phyloP scores from a whole-genome alignment of 345 rosid genomes.

The Citrus australasica region DNA sequence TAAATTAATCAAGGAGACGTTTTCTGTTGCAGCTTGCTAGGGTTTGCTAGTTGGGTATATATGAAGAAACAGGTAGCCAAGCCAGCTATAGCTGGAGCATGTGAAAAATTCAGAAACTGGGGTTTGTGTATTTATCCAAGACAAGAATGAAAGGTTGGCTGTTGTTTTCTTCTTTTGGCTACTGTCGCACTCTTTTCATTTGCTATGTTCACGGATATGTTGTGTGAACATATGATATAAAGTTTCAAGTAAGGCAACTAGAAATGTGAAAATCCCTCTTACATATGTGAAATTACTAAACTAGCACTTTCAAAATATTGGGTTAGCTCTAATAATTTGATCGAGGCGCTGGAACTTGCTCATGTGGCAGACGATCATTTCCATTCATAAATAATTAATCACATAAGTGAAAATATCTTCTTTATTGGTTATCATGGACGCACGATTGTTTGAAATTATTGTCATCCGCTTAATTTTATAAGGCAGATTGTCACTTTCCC shows the following conservation, averaged over 20 bases:
- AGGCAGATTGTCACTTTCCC: too few relatives aligned
- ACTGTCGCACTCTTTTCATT: neutral
- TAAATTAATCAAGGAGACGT: neutral
- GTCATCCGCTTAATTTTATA: too few relatives aligned
- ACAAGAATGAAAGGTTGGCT: neutral
- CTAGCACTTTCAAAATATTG: neutral
- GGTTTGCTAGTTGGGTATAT: neutral
- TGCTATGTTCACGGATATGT: slow-evolving; percentile 11
- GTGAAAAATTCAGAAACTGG: slow-evolving; percentile 1
- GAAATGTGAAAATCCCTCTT: neutral
- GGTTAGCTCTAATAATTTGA: too few relatives aligned
- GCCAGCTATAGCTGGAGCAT: neutral
- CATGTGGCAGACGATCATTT: neutral
- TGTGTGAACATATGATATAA: neutral
- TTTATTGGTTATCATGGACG: neutral
- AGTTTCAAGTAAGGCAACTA: slow-evolving; percentile 11
- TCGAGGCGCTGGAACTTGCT: neutral
- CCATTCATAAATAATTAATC: too few relatives aligned
- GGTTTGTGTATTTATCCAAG: slow-evolving; percentile 16
- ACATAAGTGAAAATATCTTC: neutral
- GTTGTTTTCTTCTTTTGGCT: neutral
- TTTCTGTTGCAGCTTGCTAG: neutral
- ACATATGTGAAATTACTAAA: slow-evolving; percentile 17
- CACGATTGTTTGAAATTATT: neutral
- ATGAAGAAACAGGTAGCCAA: neutral